These are phyloP conservation scores for Takakia lepidozioides DNA, from an alignment of 225 moss, liverwort and hornwort species.

Conservation along the genomic window DNA sequence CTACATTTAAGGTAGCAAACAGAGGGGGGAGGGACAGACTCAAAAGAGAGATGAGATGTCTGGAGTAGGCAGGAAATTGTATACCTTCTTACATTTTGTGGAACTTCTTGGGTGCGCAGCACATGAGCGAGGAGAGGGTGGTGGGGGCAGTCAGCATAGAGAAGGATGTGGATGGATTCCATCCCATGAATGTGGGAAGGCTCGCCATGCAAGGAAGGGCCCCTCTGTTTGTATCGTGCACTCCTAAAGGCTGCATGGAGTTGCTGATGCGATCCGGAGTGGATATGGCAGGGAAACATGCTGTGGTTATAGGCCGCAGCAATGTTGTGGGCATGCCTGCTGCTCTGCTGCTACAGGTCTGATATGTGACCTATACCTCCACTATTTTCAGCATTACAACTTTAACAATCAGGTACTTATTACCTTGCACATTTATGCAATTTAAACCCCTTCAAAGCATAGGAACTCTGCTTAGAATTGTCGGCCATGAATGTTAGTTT, in stretches of 20 bases:
- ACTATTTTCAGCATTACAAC: too few species aligned
- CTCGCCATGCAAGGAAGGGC: constrained; percentile 76
- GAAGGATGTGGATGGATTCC: constrained; percentile 95
- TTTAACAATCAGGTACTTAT: too few species aligned
- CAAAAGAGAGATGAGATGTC: too few species aligned
- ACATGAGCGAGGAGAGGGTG: constrained; percentile 77
- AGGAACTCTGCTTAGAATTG: too few species aligned
- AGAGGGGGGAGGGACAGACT: too few species aligned
- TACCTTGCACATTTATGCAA: too few species aligned
- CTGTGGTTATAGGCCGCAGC: constrained; percentile 88
- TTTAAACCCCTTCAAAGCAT: too few species aligned
- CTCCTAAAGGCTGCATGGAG: constrained; percentile 84
- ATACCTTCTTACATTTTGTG: not conserved
- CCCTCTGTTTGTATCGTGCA: constrained; percentile 79
- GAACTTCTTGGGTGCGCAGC: constrained; percentile 29
- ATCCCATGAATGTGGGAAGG: constrained; percentile 85
- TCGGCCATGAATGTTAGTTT: not conserved
- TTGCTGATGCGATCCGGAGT: constrained; percentile 76
- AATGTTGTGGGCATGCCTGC: constrained; percentile 91
- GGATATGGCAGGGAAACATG: constrained; percentile 75
- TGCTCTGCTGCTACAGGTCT: constrained; percentile 86
- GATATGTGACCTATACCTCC: too few species aligned
- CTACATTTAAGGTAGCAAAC: not conserved
- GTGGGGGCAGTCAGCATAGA: constrained; percentile 65
- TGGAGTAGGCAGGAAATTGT: too few species aligned